Evolutionary conservation across 495 filamentous ascomycete genomes (phyloP), one percentile per base, ranked within the genome.

Genomic region (Choiromyces venosus): DNA sequence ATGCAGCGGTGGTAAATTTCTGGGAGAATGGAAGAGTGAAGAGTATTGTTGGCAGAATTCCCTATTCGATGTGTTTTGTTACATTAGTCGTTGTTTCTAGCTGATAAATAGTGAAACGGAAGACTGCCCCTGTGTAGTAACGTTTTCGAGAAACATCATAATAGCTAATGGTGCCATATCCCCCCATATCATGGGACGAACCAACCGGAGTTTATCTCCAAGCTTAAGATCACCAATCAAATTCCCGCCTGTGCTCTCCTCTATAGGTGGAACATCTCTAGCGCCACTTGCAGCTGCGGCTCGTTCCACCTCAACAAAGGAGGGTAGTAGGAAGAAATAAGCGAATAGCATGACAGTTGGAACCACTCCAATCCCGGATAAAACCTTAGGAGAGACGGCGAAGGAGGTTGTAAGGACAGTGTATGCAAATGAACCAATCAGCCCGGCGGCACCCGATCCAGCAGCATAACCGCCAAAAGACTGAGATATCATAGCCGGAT

Each of bases 111-210:
- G 25, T 42, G 25, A 52, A 71, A 35, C 10, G 21, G 61, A 25
- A 33, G 65, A 29, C 44, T 25, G 36, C 68, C 70, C 70, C 67
- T 77, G 76, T 1, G 78, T 73, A 10, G 74, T 75, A 35, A 71
- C 68, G 40, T 77, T 79, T 69, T 80, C 78, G 33, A 80, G 52
- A n/a, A 79, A 75, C 78, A 80, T 74, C 2, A 74, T 25, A 33
- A 71, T 71, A 19, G 74, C 74, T 12, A 79, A 68, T 16, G 74
- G 78, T 19, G 69, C 64, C 71, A 80, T 77, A 68, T 80, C 79
- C 9, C 74, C 71, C 42, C 67, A 69, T 5, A 77, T 40, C 74
- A 77, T 72, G 33, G 78, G 78, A 6, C 44, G 52, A 9, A 79
- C 72, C 33, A 80, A 36, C 8, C 66, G 68, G 3, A 80, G 61